Conservation (phyloP, 257 asterid genomes). For the Ilex asprella region DNA sequence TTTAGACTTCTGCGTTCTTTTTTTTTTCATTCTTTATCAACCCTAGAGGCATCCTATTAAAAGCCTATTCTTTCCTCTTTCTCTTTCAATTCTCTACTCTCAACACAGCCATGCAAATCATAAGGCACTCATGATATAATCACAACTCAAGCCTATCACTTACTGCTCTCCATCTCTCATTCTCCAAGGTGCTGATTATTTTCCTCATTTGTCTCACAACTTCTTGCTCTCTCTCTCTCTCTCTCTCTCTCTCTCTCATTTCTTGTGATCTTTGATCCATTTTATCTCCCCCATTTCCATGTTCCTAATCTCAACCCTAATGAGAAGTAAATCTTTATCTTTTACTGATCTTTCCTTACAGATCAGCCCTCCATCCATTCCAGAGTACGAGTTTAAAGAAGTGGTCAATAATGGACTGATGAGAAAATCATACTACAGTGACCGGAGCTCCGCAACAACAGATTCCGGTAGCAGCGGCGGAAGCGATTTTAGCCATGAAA, state of each 20-base stretch:
- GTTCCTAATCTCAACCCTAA: conserved; percentile 28
- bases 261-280: neutral
- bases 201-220: too few species aligned
- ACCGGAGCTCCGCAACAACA: conserved; percentile 24
- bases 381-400: conserved; percentile 12
- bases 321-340: conserved; percentile 15
- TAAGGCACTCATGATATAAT: conserved; percentile 43
- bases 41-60: conserved; percentile 15
- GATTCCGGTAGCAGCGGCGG: conserved; percentile 58
- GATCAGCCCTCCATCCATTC: conserved; percentile 47
- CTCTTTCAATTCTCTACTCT: conserved; percentile 10
- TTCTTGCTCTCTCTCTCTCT: neutral
- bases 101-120: conserved; percentile 42
- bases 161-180: conserved; percentile 10
- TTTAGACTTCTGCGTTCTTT: conserved; percentile 8
- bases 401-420: neutral
- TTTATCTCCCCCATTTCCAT: neutral
- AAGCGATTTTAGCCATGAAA: conserved; percentile 64
- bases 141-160: conserved; percentile 8
- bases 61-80: conserved; percentile 20
- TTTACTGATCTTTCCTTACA: conserved; percentile 72
- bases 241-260: neutral
- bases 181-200: neutral
- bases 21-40: conserved; percentile 11
- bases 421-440: conserved; percentile 12